Percentiles rank a stretch among this genome's conserved stretches.
phyloP scores from a whole-genome alignment of 2,329 filamentous ascomycete species.

The Lasiodiplodia citricola region DNA sequence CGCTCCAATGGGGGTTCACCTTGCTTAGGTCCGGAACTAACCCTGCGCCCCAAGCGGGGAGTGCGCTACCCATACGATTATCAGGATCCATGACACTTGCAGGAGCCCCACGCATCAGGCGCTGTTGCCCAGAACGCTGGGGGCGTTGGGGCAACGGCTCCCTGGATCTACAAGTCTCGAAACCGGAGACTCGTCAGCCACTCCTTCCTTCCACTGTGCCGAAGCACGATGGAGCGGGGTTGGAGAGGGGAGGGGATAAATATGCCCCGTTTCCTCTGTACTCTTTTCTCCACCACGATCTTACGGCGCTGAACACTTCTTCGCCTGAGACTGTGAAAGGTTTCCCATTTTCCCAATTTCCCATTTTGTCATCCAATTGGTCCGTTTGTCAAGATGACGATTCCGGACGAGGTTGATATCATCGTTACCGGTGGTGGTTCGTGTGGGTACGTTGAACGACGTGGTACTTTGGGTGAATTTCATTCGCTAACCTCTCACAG shows the following conservation, averaged over 20 bases:
- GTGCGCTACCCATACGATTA: constrained; percentile 4
- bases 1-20: constrained; percentile 5
- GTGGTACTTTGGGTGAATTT: neutral
- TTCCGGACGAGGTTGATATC: constrained; percentile 81
- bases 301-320: constrained; percentile 11
- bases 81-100: constrained; percentile 22
- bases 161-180: constrained; percentile 19
- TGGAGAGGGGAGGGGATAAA: constrained; percentile 11
- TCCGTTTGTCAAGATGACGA: constrained; percentile 53
- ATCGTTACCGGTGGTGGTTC: constrained; percentile 79
- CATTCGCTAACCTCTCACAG: constrained; percentile 36
- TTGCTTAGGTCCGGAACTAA: constrained; percentile 10
- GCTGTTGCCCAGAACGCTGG: constrained; percentile 19
- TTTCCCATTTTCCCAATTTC: neutral
- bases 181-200: constrained; percentile 26
- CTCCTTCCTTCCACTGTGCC: constrained; percentile 27
- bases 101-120: constrained; percentile 23
- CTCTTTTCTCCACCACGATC: neutral
- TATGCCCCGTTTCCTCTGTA: constrained; percentile 2
- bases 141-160: constrained; percentile 15
- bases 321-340: constrained; percentile 6
- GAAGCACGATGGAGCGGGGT: constrained; percentile 27
- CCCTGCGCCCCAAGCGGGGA: constrained; percentile 21
- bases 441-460: constrained; percentile 58
- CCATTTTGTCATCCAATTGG: neutral